Base-by-base conservation (phyloP, 352 stramenopile species). In the Pythium sukuiense region DNA sequence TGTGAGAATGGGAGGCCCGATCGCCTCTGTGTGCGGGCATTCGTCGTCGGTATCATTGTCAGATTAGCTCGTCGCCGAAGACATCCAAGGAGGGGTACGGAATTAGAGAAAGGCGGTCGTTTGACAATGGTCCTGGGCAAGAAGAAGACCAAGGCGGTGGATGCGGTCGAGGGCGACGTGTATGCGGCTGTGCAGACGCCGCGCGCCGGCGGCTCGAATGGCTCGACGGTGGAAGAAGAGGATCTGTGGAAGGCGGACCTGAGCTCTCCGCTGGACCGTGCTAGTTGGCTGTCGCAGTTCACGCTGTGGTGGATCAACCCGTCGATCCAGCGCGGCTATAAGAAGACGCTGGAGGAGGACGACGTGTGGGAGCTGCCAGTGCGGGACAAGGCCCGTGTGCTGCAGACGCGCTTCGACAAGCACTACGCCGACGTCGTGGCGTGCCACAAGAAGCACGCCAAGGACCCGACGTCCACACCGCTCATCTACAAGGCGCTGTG, bases 281-380 rank as follows among this genome's bases (percentile, higher is more conserved):
- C 60, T 8, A 20, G 37, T 8, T 67, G 59, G 59, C 43, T 67
- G 33, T 72, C 66, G 27, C 48, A 67, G 66, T 33, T 68, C 66
- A 72, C 66, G 43, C 33, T 72, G 27, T 68, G 59, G 66, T 72
- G 66, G 66, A 54, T 72, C 32, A 72, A 72, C 41, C 33, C 46
- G 20, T 3, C 54, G 18, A 43, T 72, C 12, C 20, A 37, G 2
- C 58, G 41, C 35, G 59, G 73, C 18, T 69, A 72, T 56, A 33
- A 20, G 18, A 55, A 41, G 33, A 52, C 60, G 13, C 59, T 85
- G 9, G 49, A 59, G 12, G 76, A 80, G 53, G 55, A 59, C 41
- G 70, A 82, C 50, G 69, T 81, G 6, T 82, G 72, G 72, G 52
- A 55, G 18, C 59, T 84, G 16, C 68, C 67, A 0, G 6, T 2